These are phyloP conservation scores for Solanum hybrid DNA, from an alignment of 305 asterid genomes.

Conservation along the genomic window DNA sequence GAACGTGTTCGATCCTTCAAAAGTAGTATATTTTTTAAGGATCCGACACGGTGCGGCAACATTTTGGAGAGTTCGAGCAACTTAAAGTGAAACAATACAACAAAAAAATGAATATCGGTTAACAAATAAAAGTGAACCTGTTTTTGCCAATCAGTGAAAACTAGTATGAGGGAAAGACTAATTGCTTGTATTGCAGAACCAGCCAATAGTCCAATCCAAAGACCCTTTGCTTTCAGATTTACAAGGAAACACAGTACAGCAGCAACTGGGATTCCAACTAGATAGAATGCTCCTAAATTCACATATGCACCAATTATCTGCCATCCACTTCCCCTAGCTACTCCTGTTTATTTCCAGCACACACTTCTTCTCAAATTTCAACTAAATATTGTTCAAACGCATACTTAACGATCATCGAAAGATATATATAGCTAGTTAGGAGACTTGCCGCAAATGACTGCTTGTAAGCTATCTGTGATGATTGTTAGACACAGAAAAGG, in stretches of 20 bases:
- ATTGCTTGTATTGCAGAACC: conserved; percentile 35
- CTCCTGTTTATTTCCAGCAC: conserved; percentile 22
- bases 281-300: conserved; percentile 44
- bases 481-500: conserved; percentile 41
- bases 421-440: neutral
- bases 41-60: too few species aligned
- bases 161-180: conserved; percentile 22
- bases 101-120: neutral
- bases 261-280: conserved; percentile 43
- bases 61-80: too few species aligned
- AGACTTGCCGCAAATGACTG: conserved; percentile 38
- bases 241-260: conserved; percentile 25
- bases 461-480: conserved; percentile 36
- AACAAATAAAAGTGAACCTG: conserved; percentile 17
- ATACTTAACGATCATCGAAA: neutral
- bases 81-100: neutral
- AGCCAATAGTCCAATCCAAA: conserved; percentile 44
- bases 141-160: conserved; percentile 42
- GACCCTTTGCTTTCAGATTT: conserved; percentile 37
- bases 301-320: conserved; percentile 60
- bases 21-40: too few species aligned
- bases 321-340: conserved; percentile 69
- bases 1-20: too few species aligned
- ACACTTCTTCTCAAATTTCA: neutral
- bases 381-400: neutral